A percentile compares a stretch with the other conserved stretches of the same genome.
These are phyloP conservation scores for Debaryomyces sp. DNA, from an alignment of 1,139 yeast species.

Conservation along the genomic window DNA sequence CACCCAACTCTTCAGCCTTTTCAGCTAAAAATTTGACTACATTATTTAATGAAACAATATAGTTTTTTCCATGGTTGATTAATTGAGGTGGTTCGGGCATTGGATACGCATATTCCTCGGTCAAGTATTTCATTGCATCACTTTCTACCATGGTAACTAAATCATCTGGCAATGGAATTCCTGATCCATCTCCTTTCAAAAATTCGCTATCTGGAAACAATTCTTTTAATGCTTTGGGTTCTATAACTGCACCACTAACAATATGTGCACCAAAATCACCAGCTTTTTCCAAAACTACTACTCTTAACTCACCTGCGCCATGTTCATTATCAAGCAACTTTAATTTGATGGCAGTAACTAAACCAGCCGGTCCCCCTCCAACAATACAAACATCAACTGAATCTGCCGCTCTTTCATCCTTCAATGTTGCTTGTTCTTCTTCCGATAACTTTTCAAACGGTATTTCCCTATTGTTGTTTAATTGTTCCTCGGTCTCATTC, in stretches of 20 bases:
- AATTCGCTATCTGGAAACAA: constrained; percentile 75
- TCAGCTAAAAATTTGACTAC: constrained; percentile 84
- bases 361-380: constrained; percentile 98
- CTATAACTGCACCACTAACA: constrained; percentile 91
- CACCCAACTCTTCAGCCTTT: constrained; percentile 90
- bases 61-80: constrained; percentile 78
- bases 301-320: constrained; percentile 72
- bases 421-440: constrained; percentile 49
- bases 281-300: constrained; percentile 88
- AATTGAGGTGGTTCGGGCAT: constrained; percentile 95
- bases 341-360: constrained; percentile 87
- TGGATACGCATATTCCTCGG: constrained; percentile 59
- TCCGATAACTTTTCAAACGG: constrained; percentile 21
- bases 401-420: constrained; percentile 75
- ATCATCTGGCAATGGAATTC: constrained; percentile 76
- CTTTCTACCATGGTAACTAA: constrained; percentile 70
- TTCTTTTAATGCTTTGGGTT: constrained; percentile 84
- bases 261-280: constrained; percentile 91
- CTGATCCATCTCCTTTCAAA: constrained; percentile 51
- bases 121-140: constrained; percentile 70
- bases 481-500: not conserved
- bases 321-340: constrained; percentile 79
- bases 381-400: constrained; percentile 92
- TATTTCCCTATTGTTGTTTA: constrained; percentile 6
- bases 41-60: constrained; percentile 79